Percentiles rank a stretch among this genome's conserved stretches.
Evolutionary conservation across 306 rosid genomes (phyloP).

Genomic region (Macrotyloma uniflorum): DNA sequence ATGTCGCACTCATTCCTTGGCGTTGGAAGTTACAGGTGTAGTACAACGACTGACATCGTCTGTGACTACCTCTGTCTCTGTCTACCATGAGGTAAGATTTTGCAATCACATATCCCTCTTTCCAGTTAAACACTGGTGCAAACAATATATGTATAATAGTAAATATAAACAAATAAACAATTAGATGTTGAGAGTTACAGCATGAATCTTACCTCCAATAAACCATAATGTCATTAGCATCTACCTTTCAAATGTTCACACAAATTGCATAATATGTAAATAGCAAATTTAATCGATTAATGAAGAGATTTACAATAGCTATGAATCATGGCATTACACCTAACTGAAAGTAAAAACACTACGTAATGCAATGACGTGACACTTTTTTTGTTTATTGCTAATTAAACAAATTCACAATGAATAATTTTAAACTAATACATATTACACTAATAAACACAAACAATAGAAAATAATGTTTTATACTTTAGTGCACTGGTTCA

Average conservation of each 20-base stretch:
- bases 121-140: neutral
- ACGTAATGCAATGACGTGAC: neutral
- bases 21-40: constrained; percentile 25
- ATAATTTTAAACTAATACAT: neutral
- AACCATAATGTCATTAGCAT: neutral
- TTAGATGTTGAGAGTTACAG: neutral
- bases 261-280: neutral
- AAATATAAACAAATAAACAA: neutral
- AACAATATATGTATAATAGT: neutral
- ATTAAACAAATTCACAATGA: neutral
- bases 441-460: neutral
- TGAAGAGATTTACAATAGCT: neutral
- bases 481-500: neutral
- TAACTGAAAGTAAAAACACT: neutral
- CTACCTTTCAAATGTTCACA: neutral
- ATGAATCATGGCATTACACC: neutral
- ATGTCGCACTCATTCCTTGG: constrained; percentile 19
- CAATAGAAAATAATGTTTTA: neutral
- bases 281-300: neutral
- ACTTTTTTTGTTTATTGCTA: neutral
- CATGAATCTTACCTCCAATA: neutral
- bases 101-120: neutral
- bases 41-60: constrained; percentile 19
- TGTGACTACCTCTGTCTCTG: neutral
- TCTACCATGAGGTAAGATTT: constrained; percentile 16